Evolutionary conservation across 768 basidiomycete genomes (phyloP), one percentile per base, ranked within the genome.

Genomic region (Crassisporium funariophilum): DNA sequence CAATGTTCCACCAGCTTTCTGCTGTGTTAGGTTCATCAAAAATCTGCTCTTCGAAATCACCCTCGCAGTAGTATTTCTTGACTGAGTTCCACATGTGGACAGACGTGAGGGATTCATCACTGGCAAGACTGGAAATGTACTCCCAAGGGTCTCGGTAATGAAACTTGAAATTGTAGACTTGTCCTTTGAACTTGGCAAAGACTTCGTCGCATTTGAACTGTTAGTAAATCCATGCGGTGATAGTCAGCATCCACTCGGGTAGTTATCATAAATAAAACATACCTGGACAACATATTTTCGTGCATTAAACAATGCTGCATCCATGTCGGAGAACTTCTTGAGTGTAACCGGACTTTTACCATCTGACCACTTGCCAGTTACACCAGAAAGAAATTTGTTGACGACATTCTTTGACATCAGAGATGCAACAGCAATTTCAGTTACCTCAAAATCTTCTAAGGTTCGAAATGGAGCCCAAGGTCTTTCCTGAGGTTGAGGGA

Each of bases 131-230:
- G 3, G 57, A 11, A 6, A 60, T 55, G 41, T 50, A 65, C 11
- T 64, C 56, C 66, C 66, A 68, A 3, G 58, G 62, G 49, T 66
- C 59, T 1, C 56, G 58, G 41, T 64, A 68, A 10, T 58, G 39
- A 35, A 66, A 68, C 13, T 46, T 21, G 36, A 59, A 59, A n/a
- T 48, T 38, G 5, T 52, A 49, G 2, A 1, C 20, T 24, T 53
- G 36, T 5, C 55, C 54, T 7, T 56, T 20, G 25, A 55, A 64
- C 15, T 2, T 41, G 17, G 52, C 53, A 3, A 44, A 19, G 4
- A 65, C 52, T 6, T 11, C 27, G 7, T 34, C 56, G 0, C 29
- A 9, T 31, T 49, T 54, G 35, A 65, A 65, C 61, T 63, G 15
- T 46, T 9, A n/a, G 45, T 38, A 41, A 20, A 13, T 16, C 21